Base-by-base conservation (phyloP, 1,284 basidiomycete species). In the Naganishia cerealis region DNA sequence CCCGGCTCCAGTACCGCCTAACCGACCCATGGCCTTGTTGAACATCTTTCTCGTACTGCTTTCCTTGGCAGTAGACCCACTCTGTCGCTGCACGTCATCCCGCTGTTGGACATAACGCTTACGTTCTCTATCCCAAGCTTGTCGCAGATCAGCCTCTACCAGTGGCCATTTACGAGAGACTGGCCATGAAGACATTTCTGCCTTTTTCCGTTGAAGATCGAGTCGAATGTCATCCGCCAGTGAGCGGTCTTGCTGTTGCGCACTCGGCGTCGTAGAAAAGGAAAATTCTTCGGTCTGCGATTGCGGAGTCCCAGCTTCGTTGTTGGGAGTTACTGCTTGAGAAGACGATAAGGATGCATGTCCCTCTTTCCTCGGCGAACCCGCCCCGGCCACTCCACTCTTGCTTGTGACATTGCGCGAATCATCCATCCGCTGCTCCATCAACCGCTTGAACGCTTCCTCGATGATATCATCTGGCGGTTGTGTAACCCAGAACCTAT, bases 351-450 rank as follows among this genome's bases (percentile, higher is more conserved):
- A 38, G 24, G 61, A 63, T 15, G 40, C 38, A 26, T 63, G 61
- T 15, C 61, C 61, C 10, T 63, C 61, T 29, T 63, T 63, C 33
- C 61, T 63, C 21, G 61, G 61, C 18, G 61, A 63, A 42, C 38
- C 29, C 18, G 55, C 29, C 24, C 29, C 55, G 24, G 52, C 24
- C 8, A 18, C 59, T 36, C 48, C 48, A 40, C 33, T 53, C 59
- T 62, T 62, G 18, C 29, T 52, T 8, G 61, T 21, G 18, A 63
- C 38, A 26, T 63, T 50, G 3, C 61, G 61, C 15, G 61, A 40
- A 42, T 63, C 61, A 33, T 63, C 61, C 61, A 63, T 63, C 38
- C 61, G 61, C 39, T 63, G 61, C 39, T 63, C 61, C 61, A 63
- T 63, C 50, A 63, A 18, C 46, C 61, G 36, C 50, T 63, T 63